phyloP scores from a whole-genome alignment of 2,329 filamentous ascomycete species.

The Berkeleyomyces basicola region DNA sequence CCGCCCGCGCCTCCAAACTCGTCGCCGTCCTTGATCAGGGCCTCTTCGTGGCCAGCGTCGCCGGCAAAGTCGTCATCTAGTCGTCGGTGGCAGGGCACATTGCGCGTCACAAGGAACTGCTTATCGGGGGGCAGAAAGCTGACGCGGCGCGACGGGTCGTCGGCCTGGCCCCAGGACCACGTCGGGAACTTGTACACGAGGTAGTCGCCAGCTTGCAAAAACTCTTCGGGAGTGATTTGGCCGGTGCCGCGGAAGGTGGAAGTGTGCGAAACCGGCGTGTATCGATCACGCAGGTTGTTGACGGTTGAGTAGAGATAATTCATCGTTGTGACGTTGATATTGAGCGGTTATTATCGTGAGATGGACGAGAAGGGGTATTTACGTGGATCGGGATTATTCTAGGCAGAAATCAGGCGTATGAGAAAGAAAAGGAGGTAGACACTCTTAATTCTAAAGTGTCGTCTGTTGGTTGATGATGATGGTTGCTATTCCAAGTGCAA shows the following conservation, averaged over 20 bases:
- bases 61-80: conserved; percentile 89
- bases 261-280: conserved; percentile 73
- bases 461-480: neutral
- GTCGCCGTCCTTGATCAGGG: conserved; percentile 66
- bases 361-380: too few relatives aligned
- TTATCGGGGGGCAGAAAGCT: conserved; percentile 72
- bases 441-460: too few relatives aligned
- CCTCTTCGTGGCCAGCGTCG: conserved; percentile 71
- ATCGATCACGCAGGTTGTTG: conserved; percentile 79
- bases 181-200: conserved; percentile 98
- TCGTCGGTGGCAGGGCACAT: conserved; percentile 81
- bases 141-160: conserved; percentile 61
- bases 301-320: conserved; percentile 86
- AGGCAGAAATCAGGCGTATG: too few relatives aligned
- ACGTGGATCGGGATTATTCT: too few relatives aligned
- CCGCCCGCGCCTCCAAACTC: conserved; percentile 32
- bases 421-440: too few relatives aligned
- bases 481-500: neutral
- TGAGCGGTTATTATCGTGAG: too few relatives aligned
- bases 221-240: conserved; percentile 95
- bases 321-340: conserved; percentile 35
- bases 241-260: conserved; percentile 90
- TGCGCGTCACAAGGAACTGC: conserved; percentile 88
- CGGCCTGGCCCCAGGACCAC: conserved; percentile 90
- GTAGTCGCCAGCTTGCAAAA: conserved; percentile 88